A percentile compares a stretch with the other conserved stretches of the same genome.
Evolutionary conservation across 805 yeast species (phyloP).

Genomic region (Martiniozyma abietophila): DNA sequence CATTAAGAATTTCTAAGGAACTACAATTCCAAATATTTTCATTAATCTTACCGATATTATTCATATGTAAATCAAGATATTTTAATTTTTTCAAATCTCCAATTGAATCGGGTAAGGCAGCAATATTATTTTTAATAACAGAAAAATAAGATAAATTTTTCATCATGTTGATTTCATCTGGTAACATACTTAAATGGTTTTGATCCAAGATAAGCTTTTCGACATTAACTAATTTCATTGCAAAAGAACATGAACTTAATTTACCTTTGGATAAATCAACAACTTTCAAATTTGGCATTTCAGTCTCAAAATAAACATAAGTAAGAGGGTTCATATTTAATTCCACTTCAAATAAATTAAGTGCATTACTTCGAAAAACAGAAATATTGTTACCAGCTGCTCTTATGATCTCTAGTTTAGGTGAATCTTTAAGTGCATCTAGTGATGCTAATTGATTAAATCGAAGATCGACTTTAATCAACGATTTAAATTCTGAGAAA

Average conservation of each 20-base stretch:
- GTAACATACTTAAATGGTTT: slow-evolving; percentile 72
- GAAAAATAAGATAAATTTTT: slow-evolving; percentile 57
- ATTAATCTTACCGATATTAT: slow-evolving; percentile 65
- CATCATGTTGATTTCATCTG: slow-evolving; percentile 55
- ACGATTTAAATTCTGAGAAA: slow-evolving; percentile 41
- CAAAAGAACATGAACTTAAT: slow-evolving; percentile 63
- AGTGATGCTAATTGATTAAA: slow-evolving; percentile 53
- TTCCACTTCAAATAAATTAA: slow-evolving; percentile 56
- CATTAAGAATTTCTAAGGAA: slow-evolving; percentile 50
- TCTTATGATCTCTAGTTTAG: slow-evolving; percentile 60
- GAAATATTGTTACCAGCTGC: slow-evolving; percentile 72
- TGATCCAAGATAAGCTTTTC: slow-evolving; percentile 70
- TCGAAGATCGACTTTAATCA: slow-evolving; percentile 69
- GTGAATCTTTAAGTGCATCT: slow-evolving; percentile 46
- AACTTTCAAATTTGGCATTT: slow-evolving; percentile 52
- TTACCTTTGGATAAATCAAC: slow-evolving; percentile 78
- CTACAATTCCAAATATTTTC: slow-evolving; percentile 56
- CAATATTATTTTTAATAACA: slow-evolving; percentile 64
- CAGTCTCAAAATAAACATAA: slow-evolving; percentile 42
- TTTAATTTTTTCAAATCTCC: slow-evolving; percentile 51
- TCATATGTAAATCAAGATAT: slow-evolving; percentile 71
- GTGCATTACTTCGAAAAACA: slow-evolving; percentile 53
- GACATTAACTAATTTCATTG: slow-evolving; percentile 51
- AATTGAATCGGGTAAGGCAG: slow-evolving; percentile 57
- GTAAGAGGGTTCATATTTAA: slow-evolving; percentile 83